Conservation (phyloP, 306 rosid genomes). For the Fagus crenata region DNA sequence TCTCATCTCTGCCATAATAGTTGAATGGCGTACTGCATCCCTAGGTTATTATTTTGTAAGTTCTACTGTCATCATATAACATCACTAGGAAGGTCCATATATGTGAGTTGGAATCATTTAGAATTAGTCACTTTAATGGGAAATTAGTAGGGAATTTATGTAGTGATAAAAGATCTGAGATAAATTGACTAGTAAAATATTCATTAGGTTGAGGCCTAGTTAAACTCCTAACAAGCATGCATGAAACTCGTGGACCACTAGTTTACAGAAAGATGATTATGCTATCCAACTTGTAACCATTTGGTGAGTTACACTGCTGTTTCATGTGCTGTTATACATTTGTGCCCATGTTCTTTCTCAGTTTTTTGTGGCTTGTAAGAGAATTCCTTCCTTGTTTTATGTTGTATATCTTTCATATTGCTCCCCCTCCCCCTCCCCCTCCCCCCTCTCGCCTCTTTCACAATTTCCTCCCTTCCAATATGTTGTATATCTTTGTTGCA, state of each 20-base stretch:
- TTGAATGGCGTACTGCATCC: not conserved
- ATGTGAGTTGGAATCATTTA: not conserved
- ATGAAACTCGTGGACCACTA: not conserved
- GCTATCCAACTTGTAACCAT: not conserved
- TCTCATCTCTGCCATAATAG: slow-evolving; percentile 4
- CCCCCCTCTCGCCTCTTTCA: too few species aligned
- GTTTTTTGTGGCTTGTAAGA: too few species aligned
- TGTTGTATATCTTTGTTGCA: too few species aligned
- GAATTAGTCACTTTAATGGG: not conserved
- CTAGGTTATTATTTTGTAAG: not conserved
- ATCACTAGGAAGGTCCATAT: not conserved
- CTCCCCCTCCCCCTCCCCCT: too few species aligned
- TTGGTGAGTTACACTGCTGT: too few species aligned
- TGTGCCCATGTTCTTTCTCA: too few species aligned
- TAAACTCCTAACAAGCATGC: not conserved
- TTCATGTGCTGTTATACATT: too few species aligned
- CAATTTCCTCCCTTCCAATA: too few species aligned
- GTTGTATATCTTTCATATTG: too few species aligned
- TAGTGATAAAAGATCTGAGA: not conserved
- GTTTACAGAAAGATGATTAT: not conserved
- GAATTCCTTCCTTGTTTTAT: too few species aligned
- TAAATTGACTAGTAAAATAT: slow-evolving; percentile 15
- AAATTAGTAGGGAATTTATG: not conserved
- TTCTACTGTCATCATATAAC: slow-evolving; percentile 2
- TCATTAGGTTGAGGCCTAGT: not conserved